These are phyloP conservation scores for Neopestalotiopsis rosae DNA, from an alignment of 2,329 filamentous ascomycete species.

Conservation along the genomic window DNA sequence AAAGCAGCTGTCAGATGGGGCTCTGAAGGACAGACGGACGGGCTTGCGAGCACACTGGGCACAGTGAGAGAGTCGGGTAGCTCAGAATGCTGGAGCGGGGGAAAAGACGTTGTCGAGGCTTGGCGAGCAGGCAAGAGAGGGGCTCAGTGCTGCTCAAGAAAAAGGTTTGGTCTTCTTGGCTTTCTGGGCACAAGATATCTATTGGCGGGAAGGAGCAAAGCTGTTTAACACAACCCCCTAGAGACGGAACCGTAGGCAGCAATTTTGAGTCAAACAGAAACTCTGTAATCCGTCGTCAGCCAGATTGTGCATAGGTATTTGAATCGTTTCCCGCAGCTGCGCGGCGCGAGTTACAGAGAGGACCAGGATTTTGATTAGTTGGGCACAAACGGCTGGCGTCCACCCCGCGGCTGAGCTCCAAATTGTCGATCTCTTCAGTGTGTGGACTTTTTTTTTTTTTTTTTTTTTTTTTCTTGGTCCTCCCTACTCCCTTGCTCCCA, in stretches of 20 bases:
- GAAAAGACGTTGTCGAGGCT: constrained; percentile 7
- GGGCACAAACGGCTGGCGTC: not conserved
- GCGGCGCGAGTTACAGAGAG: not conserved
- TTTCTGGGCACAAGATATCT: not conserved
- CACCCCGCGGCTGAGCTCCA: not conserved
- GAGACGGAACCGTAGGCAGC: not conserved
- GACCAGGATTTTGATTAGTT: constrained; percentile 1
- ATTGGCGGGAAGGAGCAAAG: not conserved
- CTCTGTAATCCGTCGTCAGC: not conserved
- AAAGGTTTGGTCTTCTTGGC: constrained; percentile 10
- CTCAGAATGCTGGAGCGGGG: constrained; percentile 10
- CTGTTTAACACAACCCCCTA: not conserved
- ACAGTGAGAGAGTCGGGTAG: not conserved
- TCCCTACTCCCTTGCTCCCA: no score
- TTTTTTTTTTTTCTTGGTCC: no score
- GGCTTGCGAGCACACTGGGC: not conserved
- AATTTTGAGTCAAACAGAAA: not conserved
- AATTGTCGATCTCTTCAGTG: not conserved
- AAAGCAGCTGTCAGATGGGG: not conserved
- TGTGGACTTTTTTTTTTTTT: not conserved
- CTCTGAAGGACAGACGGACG: not conserved
- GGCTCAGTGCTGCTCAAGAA: not conserved
- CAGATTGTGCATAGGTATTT: not conserved
- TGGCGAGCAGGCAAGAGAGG: not conserved
- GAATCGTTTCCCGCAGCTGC: not conserved